These are phyloP conservation scores for Astragalus glycyphyllos DNA, from an alignment of 306 rosid species.

Conservation along the genomic window DNA sequence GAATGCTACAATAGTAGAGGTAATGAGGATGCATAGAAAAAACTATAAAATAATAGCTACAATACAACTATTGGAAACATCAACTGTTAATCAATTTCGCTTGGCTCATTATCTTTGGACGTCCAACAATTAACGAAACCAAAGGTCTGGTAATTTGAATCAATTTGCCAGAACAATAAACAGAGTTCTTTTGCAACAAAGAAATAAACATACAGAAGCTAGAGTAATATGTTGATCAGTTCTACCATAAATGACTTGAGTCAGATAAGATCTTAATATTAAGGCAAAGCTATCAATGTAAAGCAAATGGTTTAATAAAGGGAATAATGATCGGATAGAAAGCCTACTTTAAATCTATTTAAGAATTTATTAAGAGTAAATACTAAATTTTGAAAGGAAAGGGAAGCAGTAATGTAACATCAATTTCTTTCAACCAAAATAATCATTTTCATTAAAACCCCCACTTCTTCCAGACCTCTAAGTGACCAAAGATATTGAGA, in stretches of 20 bases:
- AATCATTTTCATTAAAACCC: constrained; percentile 33
- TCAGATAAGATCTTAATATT: neutral
- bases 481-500: neutral
- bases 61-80: constrained; percentile 10
- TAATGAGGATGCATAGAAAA: constrained; percentile 24
- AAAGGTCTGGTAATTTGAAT: neutral
- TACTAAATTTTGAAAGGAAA: neutral
- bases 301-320: constrained; percentile 23
- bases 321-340: neutral
- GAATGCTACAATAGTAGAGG: constrained; percentile 66
- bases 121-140: constrained; percentile 27
- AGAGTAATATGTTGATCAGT: constrained; percentile 2
- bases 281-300: constrained; percentile 1
- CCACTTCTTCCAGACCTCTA: constrained; percentile 21
- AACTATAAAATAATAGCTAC: constrained; percentile 4
- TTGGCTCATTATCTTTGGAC: neutral
- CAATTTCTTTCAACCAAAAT: constrained; percentile 30
- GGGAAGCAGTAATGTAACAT: neutral
- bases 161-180: constrained; percentile 32
- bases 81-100: constrained; percentile 7
- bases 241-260: constrained; percentile 13
- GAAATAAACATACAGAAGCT: constrained; percentile 13
- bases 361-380: neutral
- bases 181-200: constrained; percentile 31
- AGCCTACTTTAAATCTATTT: constrained; percentile 14